Conservation (phyloP, 2,329 filamentous ascomycete genomes). For the Phyllosticta paracitricarpa region DNA sequence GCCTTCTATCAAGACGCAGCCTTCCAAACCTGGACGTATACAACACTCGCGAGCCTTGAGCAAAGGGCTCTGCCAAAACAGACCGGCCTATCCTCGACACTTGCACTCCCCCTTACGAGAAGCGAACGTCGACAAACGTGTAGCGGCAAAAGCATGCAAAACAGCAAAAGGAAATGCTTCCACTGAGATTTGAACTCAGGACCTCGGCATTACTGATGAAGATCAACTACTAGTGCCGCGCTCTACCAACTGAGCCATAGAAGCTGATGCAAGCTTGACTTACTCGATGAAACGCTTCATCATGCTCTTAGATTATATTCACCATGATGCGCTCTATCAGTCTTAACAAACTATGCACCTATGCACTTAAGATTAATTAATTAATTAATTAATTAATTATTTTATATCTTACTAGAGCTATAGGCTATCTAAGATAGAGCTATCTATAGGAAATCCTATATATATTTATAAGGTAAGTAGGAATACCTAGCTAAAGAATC, state of each 20-base stretch:
- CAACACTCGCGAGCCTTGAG: background rate
- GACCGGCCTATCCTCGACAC: no score
- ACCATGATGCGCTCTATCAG: no score
- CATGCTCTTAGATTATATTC: background rate
- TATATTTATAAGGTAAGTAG: no score
- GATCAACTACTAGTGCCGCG: constrained; percentile 8
- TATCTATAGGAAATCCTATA: no score
- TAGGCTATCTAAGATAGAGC: no score
- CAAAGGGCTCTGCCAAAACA: background rate
- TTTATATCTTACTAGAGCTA: no score
- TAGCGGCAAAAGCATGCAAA: background rate
- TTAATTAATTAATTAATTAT: no score
- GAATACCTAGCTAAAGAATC: no score
- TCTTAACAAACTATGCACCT: no score
- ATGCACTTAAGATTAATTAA: no score
- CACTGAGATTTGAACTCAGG: constrained; percentile 11
- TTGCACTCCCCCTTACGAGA: no score
- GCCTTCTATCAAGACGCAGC: background rate
- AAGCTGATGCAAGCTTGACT: background rate
- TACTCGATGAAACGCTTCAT: background rate
- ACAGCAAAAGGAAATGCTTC: constrained; percentile 6
- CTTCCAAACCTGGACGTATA: background rate
- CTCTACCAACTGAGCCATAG: constrained; percentile 11
- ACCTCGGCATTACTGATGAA: constrained; percentile 6
- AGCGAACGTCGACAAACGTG: background rate